Evolutionary conservation across 2,329 filamentous ascomycete genomes (phyloP), one percentile per base, ranked within the genome.

Genomic region (Beauveria australis): DNA sequence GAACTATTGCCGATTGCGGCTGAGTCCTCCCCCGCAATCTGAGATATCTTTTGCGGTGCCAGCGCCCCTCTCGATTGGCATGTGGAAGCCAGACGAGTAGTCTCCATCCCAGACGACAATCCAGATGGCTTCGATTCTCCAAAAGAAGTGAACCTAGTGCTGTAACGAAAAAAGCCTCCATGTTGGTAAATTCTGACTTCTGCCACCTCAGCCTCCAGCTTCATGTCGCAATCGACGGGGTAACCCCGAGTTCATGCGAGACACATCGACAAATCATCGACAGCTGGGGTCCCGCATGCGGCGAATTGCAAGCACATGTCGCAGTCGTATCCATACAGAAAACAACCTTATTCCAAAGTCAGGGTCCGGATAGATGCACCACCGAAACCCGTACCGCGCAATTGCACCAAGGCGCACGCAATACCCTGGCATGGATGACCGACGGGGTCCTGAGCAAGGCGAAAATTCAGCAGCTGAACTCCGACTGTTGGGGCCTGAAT

Each of bases 11-110:
- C 54, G 33, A 41, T 57, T 49, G 16, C 48, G 19, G 54, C 47
- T 49, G 48, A 57, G 28, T 16, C 28, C 8, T 48, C 54, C 54
- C 54, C 43, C 43, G 28, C 54, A 57, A 57, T 57, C 54, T 48
- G 26, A 48, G 54, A 48, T 57, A 14, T 55, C 53, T 44, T 44
- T 30, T 16, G 22, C 24, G 19, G 19, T 28, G 28, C 33, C 33
- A 37, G 48, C 48, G 26, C 48, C 48, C 28, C 48, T 52, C 48
- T 22, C 33, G n/a, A 8, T 16, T 12, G 19, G 51, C 33, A n/a
- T 41, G 49, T 10, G 33, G 51, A 26, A 41, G 33, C 33, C 37
- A 37, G 5, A 37, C 14, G 33, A 37, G 33, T 53, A 26, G 22
- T 9, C 33, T 16, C 26, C 33, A 37, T 16, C 18, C 22, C 5